A percentile compares a stretch with the other conserved stretches of the same genome.
These are phyloP conservation scores for Backusella liffmaniae DNA, from an alignment of 192 early-diverging fungal genomes.

Conservation along the genomic window DNA sequence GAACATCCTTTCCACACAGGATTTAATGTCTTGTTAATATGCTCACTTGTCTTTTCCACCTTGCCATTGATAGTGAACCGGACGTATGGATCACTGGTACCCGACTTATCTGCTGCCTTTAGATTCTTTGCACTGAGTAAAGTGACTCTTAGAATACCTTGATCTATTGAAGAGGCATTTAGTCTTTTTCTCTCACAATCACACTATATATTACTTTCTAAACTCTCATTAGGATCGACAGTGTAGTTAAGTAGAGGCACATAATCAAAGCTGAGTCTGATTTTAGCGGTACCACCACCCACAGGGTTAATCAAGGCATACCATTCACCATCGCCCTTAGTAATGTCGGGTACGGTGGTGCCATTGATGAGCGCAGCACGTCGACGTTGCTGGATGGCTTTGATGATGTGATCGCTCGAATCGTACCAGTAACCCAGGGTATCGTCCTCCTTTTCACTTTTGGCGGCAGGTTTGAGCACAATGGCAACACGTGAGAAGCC, in stretches of 20 bases:
- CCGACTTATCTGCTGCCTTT: slow-evolving; percentile 38
- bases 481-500: slow-evolving; percentile 33
- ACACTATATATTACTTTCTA: slow-evolving; percentile 29
- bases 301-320: slow-evolving; percentile 7
- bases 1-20: slow-evolving; percentile 47
- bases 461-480: slow-evolving; percentile 11
- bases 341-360: not conserved
- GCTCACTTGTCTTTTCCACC: slow-evolving; percentile 56
- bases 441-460: slow-evolving; percentile 19
- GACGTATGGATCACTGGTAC: slow-evolving; percentile 65
- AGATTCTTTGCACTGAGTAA: slow-evolving; percentile 31
- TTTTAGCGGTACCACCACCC: slow-evolving; percentile 12
- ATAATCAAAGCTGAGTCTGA: slow-evolving; percentile 31
- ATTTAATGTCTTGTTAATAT: slow-evolving; percentile 59
- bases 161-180: slow-evolving; percentile 24
- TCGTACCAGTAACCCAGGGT: slow-evolving; percentile 27
- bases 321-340: slow-evolving; percentile 31
- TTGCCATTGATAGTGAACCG: slow-evolving; percentile 56
- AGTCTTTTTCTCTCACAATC: not conserved
- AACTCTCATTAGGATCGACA: slow-evolving; percentile 31
- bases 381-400: slow-evolving; percentile 11
- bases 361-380: not conserved
- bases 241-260: slow-evolving; percentile 26
- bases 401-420: slow-evolving; percentile 19
- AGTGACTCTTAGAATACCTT: slow-evolving; percentile 40